Evolutionary conservation across 192 early-diverging fungal genomes (phyloP), one percentile per base, ranked within the genome.

Genomic region (Geranomyces variabilis): DNA sequence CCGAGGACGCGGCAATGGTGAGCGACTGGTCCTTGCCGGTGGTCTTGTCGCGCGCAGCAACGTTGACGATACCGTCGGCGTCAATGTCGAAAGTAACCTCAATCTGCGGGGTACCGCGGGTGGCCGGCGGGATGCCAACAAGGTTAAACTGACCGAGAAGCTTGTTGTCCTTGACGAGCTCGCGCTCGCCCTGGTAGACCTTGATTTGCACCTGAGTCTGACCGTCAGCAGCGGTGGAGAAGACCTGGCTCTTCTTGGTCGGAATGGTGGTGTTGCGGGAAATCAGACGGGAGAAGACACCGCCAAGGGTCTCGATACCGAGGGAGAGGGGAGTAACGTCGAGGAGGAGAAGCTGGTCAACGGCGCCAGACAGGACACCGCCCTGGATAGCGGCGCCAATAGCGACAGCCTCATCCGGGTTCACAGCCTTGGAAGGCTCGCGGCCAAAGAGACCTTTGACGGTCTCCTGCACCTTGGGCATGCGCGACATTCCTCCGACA

Each of bases 181-280:
- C 94, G 81, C 96, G 90, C 88, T 98, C 95, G 69, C 95, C 96
- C 79, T 98, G 96, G 91, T 89, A 98, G 19, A 98, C 95, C 79
- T 90, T 92, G 83, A 98, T 94, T 75, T 96, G 90, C 63, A 98
- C 94, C 63, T 93, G 93, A 48, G 95, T 95, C 81, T 98, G 96
- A 10, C 93, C 94, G 77, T 98, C 96, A 31, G 93, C 93, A 12
- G 96, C 94, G 41, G 96, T 98, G 71, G 96, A 98, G 88, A 98
- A 98, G 66, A 93, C 87, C 81, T 98, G 96, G 19, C 91, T 90
- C 84, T 98, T 98, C 85, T 98, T 98, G 80, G 96, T 96, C 24
- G 96, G 96, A 66, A 98, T 96, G 33, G 94, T 96, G 62, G 96
- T 96, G 84, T 98, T 98, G 69, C 95, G 86, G 81, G 89, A 93